Percentiles rank a stretch among this genome's conserved stretches.
These are phyloP conservation scores for Globisporangium solare DNA, from an alignment of 352 stramenopile genomes.

Conservation along the genomic window DNA sequence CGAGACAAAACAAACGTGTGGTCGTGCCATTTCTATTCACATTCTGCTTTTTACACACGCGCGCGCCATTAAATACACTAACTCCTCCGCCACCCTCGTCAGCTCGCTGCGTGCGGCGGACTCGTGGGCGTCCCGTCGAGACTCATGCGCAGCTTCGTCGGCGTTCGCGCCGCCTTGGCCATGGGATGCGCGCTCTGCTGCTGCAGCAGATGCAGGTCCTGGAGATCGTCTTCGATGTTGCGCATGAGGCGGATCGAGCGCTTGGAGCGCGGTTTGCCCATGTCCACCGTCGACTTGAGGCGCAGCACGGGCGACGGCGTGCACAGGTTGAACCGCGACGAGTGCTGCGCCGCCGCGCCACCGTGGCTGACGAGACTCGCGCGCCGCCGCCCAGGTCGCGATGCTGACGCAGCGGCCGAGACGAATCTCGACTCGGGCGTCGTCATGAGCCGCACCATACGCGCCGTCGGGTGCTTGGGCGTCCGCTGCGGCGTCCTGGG, in stretches of 20 bases:
- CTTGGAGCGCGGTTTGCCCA: slow-evolving; percentile 69
- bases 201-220: slow-evolving; percentile 17
- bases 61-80: slow-evolving; percentile 14
- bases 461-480: slow-evolving; percentile 10
- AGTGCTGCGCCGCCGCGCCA: slow-evolving; percentile 17
- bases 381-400: slow-evolving; percentile 3
- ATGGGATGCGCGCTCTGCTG: not conserved
- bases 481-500: slow-evolving; percentile 8
- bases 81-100: not conserved
- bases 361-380: slow-evolving; percentile 9
- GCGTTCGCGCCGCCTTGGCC: slow-evolving; percentile 2
- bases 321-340: slow-evolving; percentile 56
- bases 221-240: slow-evolving; percentile 53
- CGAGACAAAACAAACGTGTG: no score
- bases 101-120: no score
- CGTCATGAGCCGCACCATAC: slow-evolving; percentile 25
- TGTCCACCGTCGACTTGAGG: slow-evolving; percentile 71
- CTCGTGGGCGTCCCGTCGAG: slow-evolving; percentile 1
- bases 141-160: slow-evolving; percentile 4
- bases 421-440: slow-evolving; percentile 34
- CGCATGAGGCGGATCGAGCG: slow-evolving; percentile 39
- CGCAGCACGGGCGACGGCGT: slow-evolving; percentile 81
- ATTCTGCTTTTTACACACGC: not conserved
- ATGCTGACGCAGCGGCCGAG: slow-evolving; percentile 4
- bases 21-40: not conserved